Base-by-base conservation (phyloP, 2,329 filamentous ascomycete genomes). In the Chrysosporium keratinophilum region DNA sequence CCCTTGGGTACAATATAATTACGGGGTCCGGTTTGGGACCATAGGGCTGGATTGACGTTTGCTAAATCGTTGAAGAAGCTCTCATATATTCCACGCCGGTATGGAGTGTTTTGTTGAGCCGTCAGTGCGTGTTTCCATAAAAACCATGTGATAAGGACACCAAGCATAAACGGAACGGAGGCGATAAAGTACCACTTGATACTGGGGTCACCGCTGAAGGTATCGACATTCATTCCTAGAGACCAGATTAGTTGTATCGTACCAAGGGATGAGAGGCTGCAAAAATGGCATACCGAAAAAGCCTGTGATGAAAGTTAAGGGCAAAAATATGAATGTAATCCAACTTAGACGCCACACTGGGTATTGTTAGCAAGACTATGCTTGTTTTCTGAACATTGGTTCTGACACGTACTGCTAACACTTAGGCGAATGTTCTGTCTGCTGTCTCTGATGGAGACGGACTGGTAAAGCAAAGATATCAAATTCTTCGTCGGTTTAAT, bases 391-490 rank as follows among this genome's bases (percentile, higher is more conserved):
- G 19, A 43, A 50, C 15, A 17, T 3, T 41, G 48, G 15, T 46
- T 11, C 15, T 17, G 41, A 31, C 55, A 67, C 74, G 69, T 75
- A 74, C 77, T 77, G 59, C 66, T 71, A 3, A 74, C 63, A 4
- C 74, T 73, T 1, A 78, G 67, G 52, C 76, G 72, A 3, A 78
- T 64, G 0, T 70, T 74, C 53, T 76, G 72, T 2, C 74, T 67
- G 1, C 74, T 72, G 59, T 79, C 76, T 31, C 76, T 68, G 51
- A 78, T 78, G 2, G 71, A 75, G 4, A 78, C 76, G 9, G 69
- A 73, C 58, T 77, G 77, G 60, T 79, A 79, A 69, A 78, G 74
- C 50, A 74, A 55, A 55, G 78, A 76, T 31, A 70, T 75, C 20
- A 78, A 64, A 50, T 72, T 74, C 23, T 71, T 69, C 0, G 75